phyloP scores from a whole-genome alignment of 371 early-diverging fungal genomes.

The Modicella reniformis region DNA sequence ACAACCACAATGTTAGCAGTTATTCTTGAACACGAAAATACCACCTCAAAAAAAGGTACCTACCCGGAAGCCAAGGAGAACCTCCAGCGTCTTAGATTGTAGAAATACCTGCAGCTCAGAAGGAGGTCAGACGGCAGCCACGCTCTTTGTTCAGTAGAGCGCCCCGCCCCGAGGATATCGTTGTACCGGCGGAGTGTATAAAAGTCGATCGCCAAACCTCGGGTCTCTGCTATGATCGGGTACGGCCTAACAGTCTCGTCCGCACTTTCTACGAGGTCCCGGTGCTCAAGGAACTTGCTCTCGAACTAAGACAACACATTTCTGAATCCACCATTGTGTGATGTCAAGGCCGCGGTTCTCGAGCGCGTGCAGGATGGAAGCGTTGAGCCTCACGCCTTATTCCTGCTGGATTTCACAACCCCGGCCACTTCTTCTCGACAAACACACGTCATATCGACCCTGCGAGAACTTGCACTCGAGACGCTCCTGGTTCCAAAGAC shows the following conservation, averaged over 20 bases:
- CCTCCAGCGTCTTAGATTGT: background rate
- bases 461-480: conserved; percentile 24
- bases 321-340: no score
- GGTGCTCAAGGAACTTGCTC: no score
- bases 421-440: conserved; percentile 7
- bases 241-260: no score
- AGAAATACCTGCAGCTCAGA: conserved; percentile 15
- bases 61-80: conserved; percentile 8
- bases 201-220: conserved; percentile 10
- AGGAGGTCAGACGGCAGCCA: conserved; percentile 2
- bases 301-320: no score
- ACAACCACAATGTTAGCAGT: no score
- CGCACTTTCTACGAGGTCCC: no score
- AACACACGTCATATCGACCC: no score
- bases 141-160: background rate
- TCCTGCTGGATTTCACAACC: conserved; percentile 13
- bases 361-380: conserved; percentile 12
- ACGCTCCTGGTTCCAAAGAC: conserved; percentile 25
- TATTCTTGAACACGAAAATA: background rate
- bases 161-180: conserved; percentile 11
- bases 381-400: conserved; percentile 17
- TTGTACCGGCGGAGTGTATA: conserved; percentile 13
- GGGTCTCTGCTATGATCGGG: conserved; percentile 13
- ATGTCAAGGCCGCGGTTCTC: conserved; percentile 25
- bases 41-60: background rate